Conservation (phyloP, 331 rosid genomes). For the Pyrus hybrid region DNA sequence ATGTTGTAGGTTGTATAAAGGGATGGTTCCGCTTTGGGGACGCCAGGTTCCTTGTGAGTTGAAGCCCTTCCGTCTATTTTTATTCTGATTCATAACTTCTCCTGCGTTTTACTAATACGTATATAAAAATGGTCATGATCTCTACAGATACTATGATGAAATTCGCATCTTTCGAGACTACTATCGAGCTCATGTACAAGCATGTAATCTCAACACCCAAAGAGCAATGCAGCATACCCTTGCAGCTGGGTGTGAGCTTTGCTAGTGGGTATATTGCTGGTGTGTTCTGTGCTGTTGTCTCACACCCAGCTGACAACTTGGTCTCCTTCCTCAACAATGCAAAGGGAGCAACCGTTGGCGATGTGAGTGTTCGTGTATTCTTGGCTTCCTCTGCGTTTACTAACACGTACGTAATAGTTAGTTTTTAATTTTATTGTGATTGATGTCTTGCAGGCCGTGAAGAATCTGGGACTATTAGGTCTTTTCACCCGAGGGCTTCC, state of each 20-base stretch:
- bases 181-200: constrained; percentile 64
- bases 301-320: constrained; percentile 89
- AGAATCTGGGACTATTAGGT: constrained; percentile 50
- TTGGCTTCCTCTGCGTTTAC: background rate
- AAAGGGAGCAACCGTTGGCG: constrained; percentile 73
- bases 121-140: background rate
- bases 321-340: constrained; percentile 88
- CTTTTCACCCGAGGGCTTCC: constrained; percentile 82
- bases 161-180: constrained; percentile 65
- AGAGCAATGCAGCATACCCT: constrained; percentile 47
- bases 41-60: constrained; percentile 91
- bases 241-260: constrained; percentile 81
- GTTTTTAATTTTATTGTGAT: background rate
- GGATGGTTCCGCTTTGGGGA: constrained; percentile 88
- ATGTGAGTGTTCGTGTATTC: constrained; percentile 34
- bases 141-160: constrained; percentile 85
- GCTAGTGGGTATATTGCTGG: constrained; percentile 76
- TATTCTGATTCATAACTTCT: background rate
- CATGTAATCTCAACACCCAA: constrained; percentile 60
- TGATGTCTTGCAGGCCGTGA: constrained; percentile 52
- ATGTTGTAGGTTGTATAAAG: constrained; percentile 56
- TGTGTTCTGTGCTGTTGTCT: constrained; percentile 63
- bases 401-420: background rate
- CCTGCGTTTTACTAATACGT: too few species aligned
- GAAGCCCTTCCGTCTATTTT: background rate